Evolutionary conservation across 306 rosid genomes (phyloP).

Genomic region (Carpinus fangiana): DNA sequence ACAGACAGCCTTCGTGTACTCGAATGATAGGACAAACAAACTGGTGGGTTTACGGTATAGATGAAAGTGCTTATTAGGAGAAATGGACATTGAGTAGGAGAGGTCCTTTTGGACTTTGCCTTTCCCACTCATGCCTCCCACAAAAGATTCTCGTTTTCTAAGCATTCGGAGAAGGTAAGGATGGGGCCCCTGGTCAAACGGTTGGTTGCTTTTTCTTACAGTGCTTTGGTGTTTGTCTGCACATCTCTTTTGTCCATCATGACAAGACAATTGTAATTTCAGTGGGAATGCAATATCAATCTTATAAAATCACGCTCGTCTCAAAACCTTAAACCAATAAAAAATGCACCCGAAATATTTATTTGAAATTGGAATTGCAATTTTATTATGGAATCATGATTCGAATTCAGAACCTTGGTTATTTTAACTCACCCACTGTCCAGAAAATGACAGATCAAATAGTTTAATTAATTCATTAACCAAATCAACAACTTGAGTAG

Average conservation of each 20-base stretch:
- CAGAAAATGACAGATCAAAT: no score
- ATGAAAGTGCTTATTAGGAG: conserved; percentile 14
- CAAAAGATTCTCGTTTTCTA: conserved; percentile 46
- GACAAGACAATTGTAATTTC: background rate
- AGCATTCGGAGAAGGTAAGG: conserved; percentile 18
- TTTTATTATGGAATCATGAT: no score
- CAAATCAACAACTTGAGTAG: conserved; percentile 9
- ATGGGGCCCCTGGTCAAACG: conserved; percentile 58
- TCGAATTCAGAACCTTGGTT: no score
- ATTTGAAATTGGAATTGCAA: no score
- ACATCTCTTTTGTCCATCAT: conserved; percentile 20
- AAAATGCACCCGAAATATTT: no score
- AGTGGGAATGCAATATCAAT: no score
- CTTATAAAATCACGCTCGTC: no score
- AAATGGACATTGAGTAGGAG: conserved; percentile 23
- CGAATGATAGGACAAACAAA: conserved; percentile 8
- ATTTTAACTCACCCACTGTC: no score
- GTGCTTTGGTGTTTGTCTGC: conserved; percentile 50
- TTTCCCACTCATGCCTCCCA: conserved; percentile 26
- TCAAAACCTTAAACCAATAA: no score
- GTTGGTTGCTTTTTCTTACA: conserved; percentile 63
- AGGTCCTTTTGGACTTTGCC: conserved; percentile 50
- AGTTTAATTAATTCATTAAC: background rate
- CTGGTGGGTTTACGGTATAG: conserved; percentile 10
- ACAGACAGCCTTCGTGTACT: conserved; percentile 38